Conservation (phyloP, 2,329 filamentous ascomycete genomes). For the Pseudogymnoascus sp. region DNA sequence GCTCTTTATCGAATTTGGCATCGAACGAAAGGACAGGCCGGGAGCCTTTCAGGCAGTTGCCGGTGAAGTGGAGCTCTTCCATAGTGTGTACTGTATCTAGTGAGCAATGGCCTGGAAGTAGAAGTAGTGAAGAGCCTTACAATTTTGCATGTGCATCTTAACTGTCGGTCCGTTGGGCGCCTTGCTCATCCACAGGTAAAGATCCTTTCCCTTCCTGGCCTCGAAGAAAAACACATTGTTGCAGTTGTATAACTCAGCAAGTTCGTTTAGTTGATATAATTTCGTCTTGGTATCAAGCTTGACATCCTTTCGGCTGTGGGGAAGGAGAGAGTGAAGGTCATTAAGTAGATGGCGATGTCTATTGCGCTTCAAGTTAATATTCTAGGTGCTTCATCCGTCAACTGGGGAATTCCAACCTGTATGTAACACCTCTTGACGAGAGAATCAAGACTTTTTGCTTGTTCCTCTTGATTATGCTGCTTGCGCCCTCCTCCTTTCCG, state of each 20-base stretch:
- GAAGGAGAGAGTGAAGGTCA: slow-evolving; percentile 81
- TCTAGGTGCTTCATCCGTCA: background rate
- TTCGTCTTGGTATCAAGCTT: slow-evolving; percentile 97
- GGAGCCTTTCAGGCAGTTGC: slow-evolving; percentile 92
- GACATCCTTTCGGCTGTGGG: slow-evolving; percentile 87
- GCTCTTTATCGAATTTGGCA: slow-evolving; percentile 71
- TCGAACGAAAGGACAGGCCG: slow-evolving; percentile 90
- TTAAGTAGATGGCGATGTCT: slow-evolving; percentile 91
- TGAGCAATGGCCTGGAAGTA: background rate
- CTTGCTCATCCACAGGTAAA: slow-evolving; percentile 91
- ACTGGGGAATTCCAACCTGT: slow-evolving; percentile 49
- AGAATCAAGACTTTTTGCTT: slow-evolving; percentile 80
- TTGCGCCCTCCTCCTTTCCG: slow-evolving; percentile 26
- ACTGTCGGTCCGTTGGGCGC: slow-evolving; percentile 60
- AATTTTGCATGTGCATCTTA: slow-evolving; percentile 71
- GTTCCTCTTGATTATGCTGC: slow-evolving; percentile 45
- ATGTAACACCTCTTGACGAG: slow-evolving; percentile 87
- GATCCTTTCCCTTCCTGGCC: slow-evolving; percentile 85
- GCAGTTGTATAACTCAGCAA: slow-evolving; percentile 74
- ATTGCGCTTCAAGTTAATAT: slow-evolving; percentile 15
- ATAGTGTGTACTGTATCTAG: slow-evolving; percentile 72
- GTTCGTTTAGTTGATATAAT: slow-evolving; percentile 72
- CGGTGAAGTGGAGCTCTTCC: slow-evolving; percentile 93
- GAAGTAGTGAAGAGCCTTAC: slow-evolving; percentile 35
- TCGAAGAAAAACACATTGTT: slow-evolving; percentile 96